Conservation (phyloP, 2,329 filamentous ascomycete species). For the Amauroascus niger region DNA sequence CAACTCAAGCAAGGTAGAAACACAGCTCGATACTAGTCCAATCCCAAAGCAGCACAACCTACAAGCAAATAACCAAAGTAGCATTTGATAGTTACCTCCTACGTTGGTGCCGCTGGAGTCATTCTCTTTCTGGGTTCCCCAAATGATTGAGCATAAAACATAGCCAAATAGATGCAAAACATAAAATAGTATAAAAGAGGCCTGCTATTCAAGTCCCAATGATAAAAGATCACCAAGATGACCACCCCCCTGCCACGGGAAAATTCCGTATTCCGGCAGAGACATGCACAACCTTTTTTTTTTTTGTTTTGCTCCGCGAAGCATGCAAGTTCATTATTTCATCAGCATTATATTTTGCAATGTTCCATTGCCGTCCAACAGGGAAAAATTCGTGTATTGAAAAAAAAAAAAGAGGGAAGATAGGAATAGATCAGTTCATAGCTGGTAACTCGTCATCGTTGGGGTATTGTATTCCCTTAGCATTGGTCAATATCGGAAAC, state of each 20-base stretch:
- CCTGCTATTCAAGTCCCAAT: background rate
- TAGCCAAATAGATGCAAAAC: background rate
- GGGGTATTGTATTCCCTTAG: background rate
- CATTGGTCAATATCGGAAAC: constrained; percentile 1
- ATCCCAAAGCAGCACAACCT: too few species aligned
- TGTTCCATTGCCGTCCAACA: too few species aligned
- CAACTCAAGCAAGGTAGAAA: too few species aligned
- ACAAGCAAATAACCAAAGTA: too few species aligned
- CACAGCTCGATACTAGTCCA: too few species aligned
- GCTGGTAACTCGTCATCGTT: too few species aligned
- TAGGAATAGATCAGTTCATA: background rate
- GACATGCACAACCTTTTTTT: background rate
- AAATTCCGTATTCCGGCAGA: background rate
- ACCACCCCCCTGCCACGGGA: background rate
- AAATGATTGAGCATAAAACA: background rate
- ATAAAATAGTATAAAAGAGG: background rate
- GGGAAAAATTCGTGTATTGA: too few species aligned
- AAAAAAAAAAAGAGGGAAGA: background rate
- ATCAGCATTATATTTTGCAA: background rate
- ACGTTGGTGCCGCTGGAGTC: too few species aligned
- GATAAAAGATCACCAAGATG: background rate
- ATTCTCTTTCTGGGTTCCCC: too few species aligned
- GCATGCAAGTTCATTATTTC: background rate
- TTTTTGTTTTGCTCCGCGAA: background rate
- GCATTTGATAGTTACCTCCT: too few species aligned